Evolutionary conservation across 2,329 filamentous ascomycete genomes (phyloP), one percentile per base, ranked within the genome.

Genomic region (Sporothrix pseudoabietina): DNA sequence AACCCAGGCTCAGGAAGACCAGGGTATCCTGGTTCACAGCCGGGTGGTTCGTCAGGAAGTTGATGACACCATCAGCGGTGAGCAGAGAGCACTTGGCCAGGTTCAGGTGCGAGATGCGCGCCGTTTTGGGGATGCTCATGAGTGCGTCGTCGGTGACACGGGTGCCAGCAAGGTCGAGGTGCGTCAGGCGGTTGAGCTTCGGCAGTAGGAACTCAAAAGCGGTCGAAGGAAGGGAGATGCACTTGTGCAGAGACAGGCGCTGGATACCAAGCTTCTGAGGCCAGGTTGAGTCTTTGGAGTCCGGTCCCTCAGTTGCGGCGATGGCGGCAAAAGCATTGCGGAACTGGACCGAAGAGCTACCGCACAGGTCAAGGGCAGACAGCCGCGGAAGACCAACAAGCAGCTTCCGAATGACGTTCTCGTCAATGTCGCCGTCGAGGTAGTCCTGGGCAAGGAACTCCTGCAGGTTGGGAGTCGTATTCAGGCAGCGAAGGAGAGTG

Each of bases 381-480:
- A 96, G 82, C 68, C 84, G 82, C 1, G 89, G 88, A 74, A 94
- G 84, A 10, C 86, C 88, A 75, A 88, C 88, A 78, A 95, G 89
- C 57, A 96, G 83, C 81, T 92, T 94, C 75, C 85, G 84, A 59
- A 95, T 81, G 22, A 95, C 90, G 19, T 87, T 84, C n/a, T 84
- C 84, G 77, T 89, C 87, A 65, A 95, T 84, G 77, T 96, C 93
- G 69, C 91, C 89, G 79, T 94, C 92, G 71, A 96, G 85, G 77
- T 95, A 92, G 81, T 96, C 93, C 82, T 94, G 92, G 22, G 90
- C 89, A 69, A 95, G 84, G 79, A 94, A 93, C 82, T 95, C 93
- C 78, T 90, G 89, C 44, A 96, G 84, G 78, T 91, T 89, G 1
- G 92, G 91, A 5, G 91, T 90, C 75, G 94, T 83, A 76, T 91